phyloP scores from a whole-genome alignment of 139 green algal species.

The Closterium sp. region DNA sequence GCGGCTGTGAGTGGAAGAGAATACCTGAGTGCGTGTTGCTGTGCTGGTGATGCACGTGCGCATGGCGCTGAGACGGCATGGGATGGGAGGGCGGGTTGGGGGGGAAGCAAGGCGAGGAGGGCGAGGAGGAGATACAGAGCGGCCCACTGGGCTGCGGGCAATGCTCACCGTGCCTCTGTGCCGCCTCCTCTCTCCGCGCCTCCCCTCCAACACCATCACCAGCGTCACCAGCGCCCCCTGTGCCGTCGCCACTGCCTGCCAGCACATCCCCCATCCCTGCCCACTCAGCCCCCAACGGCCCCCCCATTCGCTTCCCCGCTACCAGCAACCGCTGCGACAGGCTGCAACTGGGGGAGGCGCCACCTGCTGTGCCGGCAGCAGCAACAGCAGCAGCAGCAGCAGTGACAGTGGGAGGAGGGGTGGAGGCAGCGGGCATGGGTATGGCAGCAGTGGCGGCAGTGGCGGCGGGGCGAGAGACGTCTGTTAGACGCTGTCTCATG shows the following conservation, averaged over 20 bases:
- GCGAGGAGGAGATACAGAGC: background rate
- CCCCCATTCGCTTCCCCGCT: background rate
- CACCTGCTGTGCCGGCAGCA: background rate
- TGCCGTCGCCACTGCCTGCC: background rate
- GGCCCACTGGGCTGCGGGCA: background rate
- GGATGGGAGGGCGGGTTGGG: background rate
- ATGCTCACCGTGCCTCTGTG: background rate
- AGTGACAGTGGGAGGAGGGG: background rate
- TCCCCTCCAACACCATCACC: background rate
- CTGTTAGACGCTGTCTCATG: background rate
- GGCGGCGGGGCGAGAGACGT: background rate
- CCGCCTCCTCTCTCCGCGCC: background rate
- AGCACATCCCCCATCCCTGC: background rate
- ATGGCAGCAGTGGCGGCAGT: background rate
- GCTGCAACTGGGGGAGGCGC: background rate
- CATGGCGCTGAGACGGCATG: background rate
- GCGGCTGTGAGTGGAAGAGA: background rate
- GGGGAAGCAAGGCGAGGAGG: background rate
- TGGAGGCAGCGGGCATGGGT: background rate
- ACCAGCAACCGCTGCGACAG: background rate
- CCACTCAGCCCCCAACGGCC: background rate
- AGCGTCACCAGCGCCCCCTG: background rate
- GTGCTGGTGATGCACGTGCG: background rate
- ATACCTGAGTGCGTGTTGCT: background rate
- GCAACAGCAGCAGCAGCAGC: background rate